Conservation (phyloP, 148 eudicot genomes). For the Rhododendron kiyosumense region DNA sequence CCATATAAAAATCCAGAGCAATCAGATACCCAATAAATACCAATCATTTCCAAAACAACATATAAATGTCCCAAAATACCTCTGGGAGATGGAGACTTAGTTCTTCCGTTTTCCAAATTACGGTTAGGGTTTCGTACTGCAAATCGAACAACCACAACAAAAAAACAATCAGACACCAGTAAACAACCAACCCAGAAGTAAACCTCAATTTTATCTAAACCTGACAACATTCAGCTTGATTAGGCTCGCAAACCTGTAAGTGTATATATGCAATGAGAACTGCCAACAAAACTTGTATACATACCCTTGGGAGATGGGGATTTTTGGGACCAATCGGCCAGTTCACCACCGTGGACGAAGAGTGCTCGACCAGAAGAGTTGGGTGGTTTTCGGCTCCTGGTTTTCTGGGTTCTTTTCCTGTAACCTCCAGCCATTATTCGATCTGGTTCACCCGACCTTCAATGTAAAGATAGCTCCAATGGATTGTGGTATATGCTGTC, state of each 20-base stretch:
- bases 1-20: background rate
- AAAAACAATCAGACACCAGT: background rate
- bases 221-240: background rate
- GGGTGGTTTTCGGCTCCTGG: constrained; percentile 25
- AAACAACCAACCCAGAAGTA: background rate
- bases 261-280: background rate
- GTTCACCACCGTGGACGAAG: constrained; percentile 63
- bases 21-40: background rate
- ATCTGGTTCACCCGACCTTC: background rate
- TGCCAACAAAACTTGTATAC: background rate
- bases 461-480: too few species aligned
- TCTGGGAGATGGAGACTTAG: constrained; percentile 6
- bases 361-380: constrained; percentile 17
- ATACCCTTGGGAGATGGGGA: constrained; percentile 22
- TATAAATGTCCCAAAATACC: background rate
- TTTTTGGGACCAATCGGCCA: constrained; percentile 38
- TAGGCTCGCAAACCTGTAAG: background rate
- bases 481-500: background rate
- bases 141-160: constrained; percentile 6
- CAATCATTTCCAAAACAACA: background rate
- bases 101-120: constrained; percentile 15
- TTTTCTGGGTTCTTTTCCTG: constrained; percentile 31
- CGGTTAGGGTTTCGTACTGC: constrained; percentile 31
- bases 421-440: constrained; percentile 43
- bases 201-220: background rate